phyloP scores from a whole-genome alignment of 2,329 filamentous ascomycete species.

The Penicillium sp. region DNA sequence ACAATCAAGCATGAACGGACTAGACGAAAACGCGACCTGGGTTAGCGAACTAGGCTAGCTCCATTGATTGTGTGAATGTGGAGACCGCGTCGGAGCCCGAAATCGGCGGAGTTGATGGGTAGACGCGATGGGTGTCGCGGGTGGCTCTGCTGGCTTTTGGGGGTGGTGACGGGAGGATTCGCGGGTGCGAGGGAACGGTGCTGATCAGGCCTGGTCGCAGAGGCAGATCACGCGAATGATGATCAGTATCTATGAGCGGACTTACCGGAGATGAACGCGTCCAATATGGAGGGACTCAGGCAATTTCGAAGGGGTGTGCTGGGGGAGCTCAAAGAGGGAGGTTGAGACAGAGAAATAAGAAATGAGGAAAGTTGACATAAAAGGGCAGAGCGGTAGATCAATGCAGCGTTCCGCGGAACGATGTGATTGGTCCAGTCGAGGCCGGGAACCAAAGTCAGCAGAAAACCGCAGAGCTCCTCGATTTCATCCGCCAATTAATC shows the following conservation, averaged over 20 bases:
- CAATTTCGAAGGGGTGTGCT: neutral
- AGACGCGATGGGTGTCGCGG: neutral
- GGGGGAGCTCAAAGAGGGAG: neutral
- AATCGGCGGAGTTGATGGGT: neutral
- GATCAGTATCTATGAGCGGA: constrained; percentile 3
- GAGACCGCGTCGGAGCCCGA: constrained; percentile 2
- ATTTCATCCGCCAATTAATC: constrained; percentile 29
- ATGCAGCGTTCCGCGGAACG: constrained; percentile 22
- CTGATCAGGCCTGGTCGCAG: constrained; percentile 9
- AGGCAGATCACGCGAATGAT: constrained; percentile 4
- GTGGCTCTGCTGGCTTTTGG: neutral
- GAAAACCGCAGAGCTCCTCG: constrained; percentile 27
- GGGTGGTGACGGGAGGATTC: neutral
- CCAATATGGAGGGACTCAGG: neutral
- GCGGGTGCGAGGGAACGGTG: neutral
- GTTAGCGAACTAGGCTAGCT: constrained; percentile 16
- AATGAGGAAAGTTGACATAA: constrained; percentile 24
- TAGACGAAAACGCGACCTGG: constrained; percentile 17
- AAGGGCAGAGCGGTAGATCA: constrained; percentile 42
- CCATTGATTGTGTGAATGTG: neutral
- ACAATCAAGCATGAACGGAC: constrained; percentile 19
- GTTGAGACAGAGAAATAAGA: neutral
- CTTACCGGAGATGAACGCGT: constrained; percentile 16
- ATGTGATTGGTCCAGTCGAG: constrained; percentile 42
- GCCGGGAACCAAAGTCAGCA: constrained; percentile 31